phyloP scores from a whole-genome alignment of 2,329 filamentous ascomycete species.

The Colletotrichum sp. region DNA sequence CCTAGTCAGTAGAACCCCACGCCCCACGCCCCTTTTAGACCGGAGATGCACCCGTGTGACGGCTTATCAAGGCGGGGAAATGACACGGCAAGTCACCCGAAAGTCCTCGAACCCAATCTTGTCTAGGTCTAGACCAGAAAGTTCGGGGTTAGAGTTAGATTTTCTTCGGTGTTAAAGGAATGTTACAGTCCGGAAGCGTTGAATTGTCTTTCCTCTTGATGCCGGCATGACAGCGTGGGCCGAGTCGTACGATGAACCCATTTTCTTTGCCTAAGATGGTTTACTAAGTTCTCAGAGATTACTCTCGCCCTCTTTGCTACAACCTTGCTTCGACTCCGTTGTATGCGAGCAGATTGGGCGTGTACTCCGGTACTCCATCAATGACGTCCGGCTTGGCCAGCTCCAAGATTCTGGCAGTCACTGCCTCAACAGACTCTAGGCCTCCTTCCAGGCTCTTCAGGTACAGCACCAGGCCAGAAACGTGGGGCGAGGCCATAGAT shows the following conservation, averaged over 20 bases:
- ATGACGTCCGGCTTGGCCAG: slow-evolving; percentile 44
- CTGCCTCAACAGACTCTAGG: slow-evolving; percentile 40
- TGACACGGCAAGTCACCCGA: background rate
- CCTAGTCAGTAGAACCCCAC: background rate
- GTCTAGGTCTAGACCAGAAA: background rate
- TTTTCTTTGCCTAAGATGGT: background rate
- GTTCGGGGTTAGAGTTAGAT: background rate
- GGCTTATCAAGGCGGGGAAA: background rate
- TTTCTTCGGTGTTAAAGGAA: background rate
- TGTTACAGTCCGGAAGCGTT: background rate
- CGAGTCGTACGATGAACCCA: background rate
- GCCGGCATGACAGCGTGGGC: background rate
- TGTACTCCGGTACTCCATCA: slow-evolving; percentile 33
- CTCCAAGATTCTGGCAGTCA: slow-evolving; percentile 45
- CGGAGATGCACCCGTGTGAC: background rate
- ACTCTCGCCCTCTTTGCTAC: background rate
- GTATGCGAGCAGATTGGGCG: slow-evolving; percentile 53
- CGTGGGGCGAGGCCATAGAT: slow-evolving; percentile 65
- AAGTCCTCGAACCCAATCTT: background rate
- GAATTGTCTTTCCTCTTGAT: background rate
- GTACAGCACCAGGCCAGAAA: slow-evolving; percentile 63
- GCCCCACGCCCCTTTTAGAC: background rate
- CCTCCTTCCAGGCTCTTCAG: slow-evolving; percentile 47
- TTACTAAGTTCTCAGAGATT: background rate
- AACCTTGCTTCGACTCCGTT: slow-evolving; percentile 37